A percentile compares a stretch with the other conserved stretches of the same genome.
phyloP scores from a whole-genome alignment of 2,329 filamentous ascomycete species.

The Colletotrichum tropicicola region DNA sequence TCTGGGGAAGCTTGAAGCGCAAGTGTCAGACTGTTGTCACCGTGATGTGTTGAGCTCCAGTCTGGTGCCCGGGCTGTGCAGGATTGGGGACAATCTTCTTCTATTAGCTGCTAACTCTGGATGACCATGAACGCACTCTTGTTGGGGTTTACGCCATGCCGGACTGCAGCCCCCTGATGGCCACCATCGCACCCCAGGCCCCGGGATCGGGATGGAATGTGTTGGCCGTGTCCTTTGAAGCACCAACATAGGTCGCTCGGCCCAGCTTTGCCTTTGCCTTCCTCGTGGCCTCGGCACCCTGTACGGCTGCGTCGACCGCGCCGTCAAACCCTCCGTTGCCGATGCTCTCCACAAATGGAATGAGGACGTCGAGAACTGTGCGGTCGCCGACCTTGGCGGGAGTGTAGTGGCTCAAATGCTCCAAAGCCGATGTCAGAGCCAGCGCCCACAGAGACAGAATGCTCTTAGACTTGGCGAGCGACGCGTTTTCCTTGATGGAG shows the following conservation, averaged over 20 bases:
- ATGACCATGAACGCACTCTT: not conserved
- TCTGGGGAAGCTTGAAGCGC: not conserved
- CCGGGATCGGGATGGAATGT: constrained; percentile 71
- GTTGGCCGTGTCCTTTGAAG: constrained; percentile 57
- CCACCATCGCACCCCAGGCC: constrained; percentile 74
- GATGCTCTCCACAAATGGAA: constrained; percentile 61
- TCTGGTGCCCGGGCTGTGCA: no score
- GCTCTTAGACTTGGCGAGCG: constrained; percentile 36
- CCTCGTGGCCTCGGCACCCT: constrained; percentile 70
- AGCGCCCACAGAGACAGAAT: constrained; percentile 52
- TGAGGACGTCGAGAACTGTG: constrained; percentile 65
- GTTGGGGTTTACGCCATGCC: constrained; percentile 24
- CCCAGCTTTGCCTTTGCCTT: constrained; percentile 72
- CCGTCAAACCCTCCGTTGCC: constrained; percentile 59
- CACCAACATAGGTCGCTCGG: constrained; percentile 73
- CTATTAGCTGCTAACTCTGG: not conserved
- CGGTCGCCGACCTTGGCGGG: constrained; percentile 64
- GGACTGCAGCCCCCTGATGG: constrained; percentile 49
- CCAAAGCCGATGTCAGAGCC: constrained; percentile 52
- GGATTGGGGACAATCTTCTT: not conserved
- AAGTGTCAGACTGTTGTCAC: not conserved
- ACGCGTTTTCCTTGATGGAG: constrained; percentile 38
- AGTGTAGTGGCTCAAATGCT: constrained; percentile 60
- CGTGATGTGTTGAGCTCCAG: no score
- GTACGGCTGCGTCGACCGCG: constrained; percentile 66